Evolutionary conservation across 2,329 filamentous ascomycete genomes (phyloP), one percentile per base, ranked within the genome.

Genomic region (Ceratocystis cubensis): DNA sequence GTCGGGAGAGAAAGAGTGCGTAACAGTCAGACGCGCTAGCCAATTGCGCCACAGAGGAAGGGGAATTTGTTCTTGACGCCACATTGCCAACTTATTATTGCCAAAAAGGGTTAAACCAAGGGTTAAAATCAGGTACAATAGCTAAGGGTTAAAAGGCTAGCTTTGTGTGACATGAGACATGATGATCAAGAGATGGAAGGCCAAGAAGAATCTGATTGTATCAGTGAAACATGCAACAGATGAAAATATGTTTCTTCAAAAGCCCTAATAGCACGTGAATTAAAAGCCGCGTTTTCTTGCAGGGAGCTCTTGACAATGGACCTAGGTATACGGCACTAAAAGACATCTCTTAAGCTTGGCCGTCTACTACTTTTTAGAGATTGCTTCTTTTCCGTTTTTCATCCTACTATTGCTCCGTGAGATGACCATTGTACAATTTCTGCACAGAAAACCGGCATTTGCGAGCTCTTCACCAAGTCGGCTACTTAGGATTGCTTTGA

Each of bases 11-110:
- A 33, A 1, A 33, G 30, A 6, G 30, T 33, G 30, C 30, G 6
- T 33, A 82, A 82, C 80, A 82, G 80, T 82, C 80, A 78, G 77
- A 82, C 80, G 80, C 80, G 80, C 80, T 82, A 82, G 78, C 80
- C 80, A 81, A 80, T 72, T 78, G 76, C 70, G 76, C 76, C 75
- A 84, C 80, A 48, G 66, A 66, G 66, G 66, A 68, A 28, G 13
- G 28, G 28, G 4, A 10, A 7, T 15, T 37, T 59, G 15, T 37
- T 59, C 4, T 10, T 20, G 28, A 37, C 56, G 56, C 30, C 56
- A 59, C 56, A 33, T 2, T 0, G 10, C 37, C 3, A 1, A 3
- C 7, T 30, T n/a, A 3, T 30, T 8, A 8, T 7, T 15, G 2
- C 5, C 10, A 6, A 33, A 57, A 33, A 59, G n/a, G 56, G 56